phyloP scores from a whole-genome alignment of 345 rosid species.

The Sonneratia alba region DNA sequence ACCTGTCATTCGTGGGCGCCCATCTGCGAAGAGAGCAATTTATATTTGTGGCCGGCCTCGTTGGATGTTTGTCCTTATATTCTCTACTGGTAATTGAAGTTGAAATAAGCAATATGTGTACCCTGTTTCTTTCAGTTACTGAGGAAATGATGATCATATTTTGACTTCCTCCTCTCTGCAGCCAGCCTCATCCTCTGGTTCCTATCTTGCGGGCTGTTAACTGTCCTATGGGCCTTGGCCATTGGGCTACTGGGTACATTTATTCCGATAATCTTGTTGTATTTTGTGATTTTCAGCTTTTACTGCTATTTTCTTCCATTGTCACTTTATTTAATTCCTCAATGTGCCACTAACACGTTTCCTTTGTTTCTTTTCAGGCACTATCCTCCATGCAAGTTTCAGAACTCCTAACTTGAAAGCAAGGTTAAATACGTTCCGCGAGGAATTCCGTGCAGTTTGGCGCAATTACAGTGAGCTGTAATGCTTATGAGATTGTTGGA shows the following conservation, averaged over 20 bases:
- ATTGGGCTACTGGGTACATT: constrained; percentile 69
- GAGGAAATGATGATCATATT: not conserved
- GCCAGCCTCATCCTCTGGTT: constrained; percentile 76
- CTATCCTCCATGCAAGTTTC: constrained; percentile 81
- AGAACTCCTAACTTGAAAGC: constrained; percentile 97
- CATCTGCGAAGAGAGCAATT: constrained; percentile 71
- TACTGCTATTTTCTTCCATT: not conserved
- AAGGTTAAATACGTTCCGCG: constrained; percentile 87
- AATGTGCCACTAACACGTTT: constrained; percentile 1
- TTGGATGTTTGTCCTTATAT: constrained; percentile 72
- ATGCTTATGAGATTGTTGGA: constrained; percentile 5
- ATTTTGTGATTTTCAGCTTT: constrained; percentile 8
- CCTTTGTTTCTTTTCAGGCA: constrained; percentile 35
- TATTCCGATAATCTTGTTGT: not conserved
- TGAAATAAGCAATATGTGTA: not conserved
- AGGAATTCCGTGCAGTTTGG: constrained; percentile 97
- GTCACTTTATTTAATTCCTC: constrained; percentile 8
- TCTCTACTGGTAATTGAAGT: constrained; percentile 50
- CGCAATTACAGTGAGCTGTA: constrained; percentile 95
- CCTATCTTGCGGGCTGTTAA: constrained; percentile 73
- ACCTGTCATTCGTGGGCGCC: constrained; percentile 91
- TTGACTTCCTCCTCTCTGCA: constrained; percentile 15
- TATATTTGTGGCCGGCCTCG: constrained; percentile 85
- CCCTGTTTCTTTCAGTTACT: not conserved
- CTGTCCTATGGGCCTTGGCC: constrained; percentile 72